These are phyloP conservation scores for Cystobasidium pallidum DNA, from an alignment of 1,284 basidiomycete species.

Conservation along the genomic window DNA sequence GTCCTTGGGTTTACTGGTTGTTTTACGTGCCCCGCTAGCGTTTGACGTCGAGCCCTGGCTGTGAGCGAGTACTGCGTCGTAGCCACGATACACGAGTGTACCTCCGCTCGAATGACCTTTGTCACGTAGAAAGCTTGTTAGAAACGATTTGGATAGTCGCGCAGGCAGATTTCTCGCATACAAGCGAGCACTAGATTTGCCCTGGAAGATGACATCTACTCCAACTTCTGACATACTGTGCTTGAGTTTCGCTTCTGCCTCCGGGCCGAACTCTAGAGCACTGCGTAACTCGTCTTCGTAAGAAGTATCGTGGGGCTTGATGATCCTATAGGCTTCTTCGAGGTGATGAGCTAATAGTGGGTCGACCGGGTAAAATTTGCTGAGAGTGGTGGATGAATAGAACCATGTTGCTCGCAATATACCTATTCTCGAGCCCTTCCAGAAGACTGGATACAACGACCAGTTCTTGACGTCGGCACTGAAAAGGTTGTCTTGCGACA, in stretches of 20 bases:
- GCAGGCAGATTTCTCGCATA: constrained; percentile 47
- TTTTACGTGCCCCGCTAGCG: neutral
- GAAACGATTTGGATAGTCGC: constrained; percentile 40
- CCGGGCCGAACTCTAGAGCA: constrained; percentile 47
- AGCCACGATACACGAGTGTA: constrained; percentile 46
- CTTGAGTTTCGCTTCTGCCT: constrained; percentile 52
- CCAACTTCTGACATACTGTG: constrained; percentile 53
- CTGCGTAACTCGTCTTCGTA: constrained; percentile 50
- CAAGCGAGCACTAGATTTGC: constrained; percentile 47
- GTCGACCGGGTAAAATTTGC: constrained; percentile 54
- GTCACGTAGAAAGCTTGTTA: constrained; percentile 44
- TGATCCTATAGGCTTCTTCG: constrained; percentile 55
- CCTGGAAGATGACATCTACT: constrained; percentile 56
- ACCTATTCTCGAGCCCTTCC: constrained; percentile 56
- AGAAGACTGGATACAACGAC: constrained; percentile 55
- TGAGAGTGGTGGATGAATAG: constrained; percentile 53
- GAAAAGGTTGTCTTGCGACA: constrained; percentile 54
- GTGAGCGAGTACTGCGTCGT: constrained; percentile 47
- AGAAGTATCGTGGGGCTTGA: constrained; percentile 54
- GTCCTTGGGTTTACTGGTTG: constrained; percentile 6
- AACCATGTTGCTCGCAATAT: constrained; percentile 56
- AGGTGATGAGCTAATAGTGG: constrained; percentile 54
- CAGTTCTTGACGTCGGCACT: constrained; percentile 49
- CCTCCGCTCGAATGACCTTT: constrained; percentile 44
- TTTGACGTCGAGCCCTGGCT: neutral